Percentiles rank a stretch among this genome's conserved stretches.
Evolutionary conservation across 2,329 filamentous ascomycete species (phyloP).

Genomic region (Fusarium mexicanum): DNA sequence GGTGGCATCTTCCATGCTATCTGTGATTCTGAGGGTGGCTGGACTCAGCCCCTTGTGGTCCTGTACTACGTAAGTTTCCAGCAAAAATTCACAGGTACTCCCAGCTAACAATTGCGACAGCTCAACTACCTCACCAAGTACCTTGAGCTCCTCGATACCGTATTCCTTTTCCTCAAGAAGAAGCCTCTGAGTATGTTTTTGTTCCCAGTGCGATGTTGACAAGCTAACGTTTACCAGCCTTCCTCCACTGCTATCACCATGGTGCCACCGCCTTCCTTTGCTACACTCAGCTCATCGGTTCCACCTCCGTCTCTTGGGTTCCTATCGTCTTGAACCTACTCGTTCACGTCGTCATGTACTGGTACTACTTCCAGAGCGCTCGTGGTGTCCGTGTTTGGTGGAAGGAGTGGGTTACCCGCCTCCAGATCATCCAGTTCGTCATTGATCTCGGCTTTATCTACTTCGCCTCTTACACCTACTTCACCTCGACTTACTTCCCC

Average conservation of each 20-base stretch:
- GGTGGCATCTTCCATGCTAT: conserved; percentile 90
- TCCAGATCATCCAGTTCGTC: conserved; percentile 97
- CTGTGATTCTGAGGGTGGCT: conserved; percentile 82
- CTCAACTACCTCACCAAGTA: conserved; percentile 99
- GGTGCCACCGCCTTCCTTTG: conserved; percentile 95
- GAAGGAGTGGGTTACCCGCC: conserved; percentile 99
- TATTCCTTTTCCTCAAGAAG: conserved; percentile 99
- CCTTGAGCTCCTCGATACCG: conserved; percentile 92
- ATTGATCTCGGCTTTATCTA: conserved; percentile 98
- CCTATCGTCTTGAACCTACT: conserved; percentile 90
- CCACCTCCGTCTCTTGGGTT: conserved; percentile 95
- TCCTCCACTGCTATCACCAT: conserved; percentile 99
- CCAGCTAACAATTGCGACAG: conserved; percentile 56
- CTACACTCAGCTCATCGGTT: conserved; percentile 95
- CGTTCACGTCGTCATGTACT: conserved; percentile 99
- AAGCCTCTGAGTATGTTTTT: conserved; percentile 78
- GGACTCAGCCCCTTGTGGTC: conserved; percentile 92
- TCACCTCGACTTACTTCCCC: conserved; percentile 88
- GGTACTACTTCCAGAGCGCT: conserved; percentile 99
- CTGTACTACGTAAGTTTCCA: conserved; percentile 86
- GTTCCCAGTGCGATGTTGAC: no score
- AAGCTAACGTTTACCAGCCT: conserved; percentile 65
- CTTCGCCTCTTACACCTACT: conserved; percentile 99
- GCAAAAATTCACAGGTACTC: not conserved
- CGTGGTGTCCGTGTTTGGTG: conserved; percentile 97